Conservation (phyloP, 2,329 filamentous ascomycete genomes). For the Aspergillus pseudotamarii region DNA sequence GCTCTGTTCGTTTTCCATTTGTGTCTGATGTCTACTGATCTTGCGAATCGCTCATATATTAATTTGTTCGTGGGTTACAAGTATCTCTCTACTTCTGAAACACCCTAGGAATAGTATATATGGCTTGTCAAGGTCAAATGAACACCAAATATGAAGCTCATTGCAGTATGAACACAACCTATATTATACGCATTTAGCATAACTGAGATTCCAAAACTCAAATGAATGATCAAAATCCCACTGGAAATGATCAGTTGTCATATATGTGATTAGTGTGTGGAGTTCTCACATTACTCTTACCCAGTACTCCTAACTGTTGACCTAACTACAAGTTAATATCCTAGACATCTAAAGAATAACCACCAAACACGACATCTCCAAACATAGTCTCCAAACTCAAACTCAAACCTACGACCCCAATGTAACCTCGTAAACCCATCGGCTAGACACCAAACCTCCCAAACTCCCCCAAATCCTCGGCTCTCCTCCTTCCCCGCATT, state of each 20-base stretch:
- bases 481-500: constrained; percentile 26
- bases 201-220: not conserved
- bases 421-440: not conserved
- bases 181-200: not conserved
- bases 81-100: not conserved
- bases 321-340: no score
- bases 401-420: not conserved
- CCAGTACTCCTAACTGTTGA: no score
- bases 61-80: not conserved
- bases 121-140: no score
- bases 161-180: not conserved
- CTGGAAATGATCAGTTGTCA: rapidly evolving
- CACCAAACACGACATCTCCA: not conserved
- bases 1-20: no score
- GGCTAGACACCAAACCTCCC: not conserved
- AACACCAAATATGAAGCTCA: not conserved
- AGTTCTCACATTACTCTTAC: no score
- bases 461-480: constrained; percentile 14
- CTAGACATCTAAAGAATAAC: no score
- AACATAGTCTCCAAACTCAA: not conserved
- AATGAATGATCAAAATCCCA: not conserved
- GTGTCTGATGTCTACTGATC: not conserved
- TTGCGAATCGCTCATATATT: not conserved
- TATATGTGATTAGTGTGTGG: not conserved
- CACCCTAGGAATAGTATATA: not conserved